These are phyloP conservation scores for Serpula lacrymans DNA, from an alignment of 768 basidiomycete species.

Conservation along the genomic window DNA sequence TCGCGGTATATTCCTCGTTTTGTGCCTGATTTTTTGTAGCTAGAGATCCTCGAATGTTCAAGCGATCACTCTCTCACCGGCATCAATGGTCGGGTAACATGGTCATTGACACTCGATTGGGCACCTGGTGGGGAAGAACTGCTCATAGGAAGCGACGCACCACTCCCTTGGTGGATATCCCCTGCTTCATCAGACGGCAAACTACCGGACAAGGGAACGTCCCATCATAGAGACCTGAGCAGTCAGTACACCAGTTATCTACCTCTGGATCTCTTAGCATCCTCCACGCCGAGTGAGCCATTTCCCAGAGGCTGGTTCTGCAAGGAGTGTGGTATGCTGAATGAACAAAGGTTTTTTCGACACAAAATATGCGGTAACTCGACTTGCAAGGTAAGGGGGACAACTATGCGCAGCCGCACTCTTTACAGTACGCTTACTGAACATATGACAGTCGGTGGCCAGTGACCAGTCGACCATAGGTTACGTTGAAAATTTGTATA, in stretches of 20 bases:
- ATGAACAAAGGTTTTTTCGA: constrained; percentile 42
- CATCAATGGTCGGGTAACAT: constrained; percentile 36
- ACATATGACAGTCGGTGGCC: constrained; percentile 6
- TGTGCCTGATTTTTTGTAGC: constrained; percentile 15
- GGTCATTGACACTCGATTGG: constrained; percentile 49
- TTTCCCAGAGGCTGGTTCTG: constrained; percentile 52
- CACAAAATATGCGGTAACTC: constrained; percentile 43
- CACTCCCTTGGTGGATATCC: constrained; percentile 22
- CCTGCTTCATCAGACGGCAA: constrained; percentile 14
- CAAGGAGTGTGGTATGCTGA: constrained; percentile 43
- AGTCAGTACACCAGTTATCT: constrained; percentile 25
- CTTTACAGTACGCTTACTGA: too few relatives aligned
- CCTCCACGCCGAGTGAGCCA: constrained; percentile 25
- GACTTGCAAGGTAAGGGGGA: constrained; percentile 34
- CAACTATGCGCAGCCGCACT: neutral
- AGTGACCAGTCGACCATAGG: constrained; percentile 9
- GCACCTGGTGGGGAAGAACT: constrained; percentile 46
- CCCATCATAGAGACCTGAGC: constrained; percentile 18
- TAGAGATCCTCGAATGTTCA: constrained; percentile 5
- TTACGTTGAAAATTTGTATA: constrained; percentile 15
- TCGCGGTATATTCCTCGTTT: neutral
- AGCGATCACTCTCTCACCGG: too few relatives aligned
- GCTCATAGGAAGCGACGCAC: constrained; percentile 4
- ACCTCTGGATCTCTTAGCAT: constrained; percentile 27
- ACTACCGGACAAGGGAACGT: too few relatives aligned